These are phyloP conservation scores for Sporothrix mexicana DNA, from an alignment of 2,329 filamentous ascomycete genomes.

Conservation along the genomic window DNA sequence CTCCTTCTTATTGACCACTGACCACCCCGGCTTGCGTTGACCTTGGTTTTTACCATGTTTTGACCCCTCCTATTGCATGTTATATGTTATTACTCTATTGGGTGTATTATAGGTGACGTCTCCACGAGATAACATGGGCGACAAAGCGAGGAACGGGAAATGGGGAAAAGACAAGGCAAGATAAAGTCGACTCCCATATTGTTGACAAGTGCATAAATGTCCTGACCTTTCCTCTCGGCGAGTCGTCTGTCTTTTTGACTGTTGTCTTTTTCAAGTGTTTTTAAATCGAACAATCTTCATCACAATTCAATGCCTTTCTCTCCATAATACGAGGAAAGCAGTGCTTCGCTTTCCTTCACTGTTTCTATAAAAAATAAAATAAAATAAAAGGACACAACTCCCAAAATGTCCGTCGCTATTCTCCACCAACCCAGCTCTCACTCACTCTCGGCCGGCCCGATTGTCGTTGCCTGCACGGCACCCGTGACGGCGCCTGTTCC, in stretches of 20 bases:
- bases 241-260: not conserved
- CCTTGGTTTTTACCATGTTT: conserved; percentile 17
- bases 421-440: not conserved
- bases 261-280: not conserved
- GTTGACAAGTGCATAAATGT: conserved; percentile 15
- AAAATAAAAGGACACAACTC: too few species aligned
- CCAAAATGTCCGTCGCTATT: conserved; percentile 16
- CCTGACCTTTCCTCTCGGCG: not conserved
- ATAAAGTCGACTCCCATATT: not conserved
- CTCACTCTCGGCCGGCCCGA: not conserved
- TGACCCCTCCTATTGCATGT: not conserved
- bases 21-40: conserved; percentile 6
- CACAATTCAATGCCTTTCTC: not conserved
- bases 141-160: not conserved
- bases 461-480: not conserved
- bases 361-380: not conserved
- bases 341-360: not conserved
- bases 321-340: conserved; percentile 2
- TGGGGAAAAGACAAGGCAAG: not conserved
- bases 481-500: conserved; percentile 2
- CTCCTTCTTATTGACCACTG: not conserved
- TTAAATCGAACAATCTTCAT: not conserved
- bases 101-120: conserved; percentile 17
- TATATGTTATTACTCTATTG: conserved; percentile 1
- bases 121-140: not conserved